These are phyloP conservation scores for Diplodia sapinea DNA, from an alignment of 2,329 filamentous ascomycete genomes.

Conservation along the genomic window DNA sequence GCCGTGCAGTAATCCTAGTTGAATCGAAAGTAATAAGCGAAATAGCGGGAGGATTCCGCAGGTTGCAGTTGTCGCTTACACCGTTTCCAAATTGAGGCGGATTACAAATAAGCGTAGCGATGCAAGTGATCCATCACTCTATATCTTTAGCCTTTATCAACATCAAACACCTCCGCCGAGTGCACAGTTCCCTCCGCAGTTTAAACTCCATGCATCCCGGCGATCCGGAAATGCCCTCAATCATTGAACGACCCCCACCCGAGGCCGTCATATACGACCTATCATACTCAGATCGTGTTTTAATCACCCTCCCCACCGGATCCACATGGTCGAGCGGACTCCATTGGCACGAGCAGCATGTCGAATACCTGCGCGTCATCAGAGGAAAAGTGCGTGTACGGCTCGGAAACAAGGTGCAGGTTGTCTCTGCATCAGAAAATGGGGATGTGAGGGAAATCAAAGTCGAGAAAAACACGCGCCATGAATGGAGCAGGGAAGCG, in stretches of 20 bases:
- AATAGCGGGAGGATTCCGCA: conserved; percentile 11
- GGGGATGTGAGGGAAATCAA: conserved; percentile 39
- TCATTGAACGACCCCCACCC: conserved; percentile 3
- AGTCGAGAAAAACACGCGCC: conserved; percentile 48
- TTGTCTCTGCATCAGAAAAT: conserved; percentile 33
- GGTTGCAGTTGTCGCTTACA: neutral
- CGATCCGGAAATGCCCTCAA: neutral
- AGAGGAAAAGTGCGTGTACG: conserved; percentile 45
- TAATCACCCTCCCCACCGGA: conserved; percentile 51
- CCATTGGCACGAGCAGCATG: conserved; percentile 58
- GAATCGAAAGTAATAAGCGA: too few relatives aligned
- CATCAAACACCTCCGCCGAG: neutral
- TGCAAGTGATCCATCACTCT: neutral
- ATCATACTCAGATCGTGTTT: conserved; percentile 41
- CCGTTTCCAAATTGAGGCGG: too few relatives aligned
- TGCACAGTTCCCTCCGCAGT: neutral
- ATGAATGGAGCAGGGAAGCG: conserved; percentile 56
- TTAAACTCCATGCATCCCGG: neutral
- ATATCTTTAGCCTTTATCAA: neutral
- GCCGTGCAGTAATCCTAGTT: too few relatives aligned
- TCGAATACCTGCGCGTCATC: conserved; percentile 54
- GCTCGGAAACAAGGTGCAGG: conserved; percentile 30
- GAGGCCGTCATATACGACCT: conserved; percentile 10
- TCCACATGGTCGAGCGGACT: conserved; percentile 58
- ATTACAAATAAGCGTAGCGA: neutral